Conservation (phyloP, 371 early-diverging fungal species). For the Mortierella sp. region DNA sequence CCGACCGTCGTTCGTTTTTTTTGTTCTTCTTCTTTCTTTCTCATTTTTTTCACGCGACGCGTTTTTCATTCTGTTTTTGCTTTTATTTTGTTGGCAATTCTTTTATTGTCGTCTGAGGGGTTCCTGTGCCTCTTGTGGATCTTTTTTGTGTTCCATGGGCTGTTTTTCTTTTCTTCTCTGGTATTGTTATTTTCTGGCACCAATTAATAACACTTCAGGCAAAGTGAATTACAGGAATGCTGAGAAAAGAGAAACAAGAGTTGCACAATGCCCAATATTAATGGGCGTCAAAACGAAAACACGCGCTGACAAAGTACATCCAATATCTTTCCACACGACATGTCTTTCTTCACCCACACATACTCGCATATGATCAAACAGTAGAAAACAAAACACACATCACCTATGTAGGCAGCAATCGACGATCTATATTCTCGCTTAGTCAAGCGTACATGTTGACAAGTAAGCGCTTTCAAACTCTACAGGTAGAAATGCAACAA, state of each 20-base stretch:
- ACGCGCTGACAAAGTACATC: constrained; percentile 1
- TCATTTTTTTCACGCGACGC: background rate
- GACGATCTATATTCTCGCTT: background rate
- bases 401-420: background rate
- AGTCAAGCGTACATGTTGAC: background rate
- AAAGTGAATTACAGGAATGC: background rate
- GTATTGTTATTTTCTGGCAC: background rate
- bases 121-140: background rate
- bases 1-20: background rate
- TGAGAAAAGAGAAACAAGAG: background rate
- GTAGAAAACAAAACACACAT: background rate
- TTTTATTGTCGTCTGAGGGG: background rate
- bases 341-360: background rate
- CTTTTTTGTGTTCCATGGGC: background rate
- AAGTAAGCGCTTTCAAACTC: background rate
- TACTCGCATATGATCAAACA: background rate
- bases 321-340: background rate
- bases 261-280: background rate
- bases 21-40: background rate
- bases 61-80: no score
- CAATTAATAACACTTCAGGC: background rate
- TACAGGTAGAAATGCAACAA: background rate
- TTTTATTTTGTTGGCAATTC: no score
- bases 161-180: background rate
- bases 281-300: background rate